Percentiles rank a stretch among this genome's conserved stretches.
Evolutionary conservation across 2,329 filamentous ascomycete genomes (phyloP).

Genomic region (Colletotrichum sp.): DNA sequence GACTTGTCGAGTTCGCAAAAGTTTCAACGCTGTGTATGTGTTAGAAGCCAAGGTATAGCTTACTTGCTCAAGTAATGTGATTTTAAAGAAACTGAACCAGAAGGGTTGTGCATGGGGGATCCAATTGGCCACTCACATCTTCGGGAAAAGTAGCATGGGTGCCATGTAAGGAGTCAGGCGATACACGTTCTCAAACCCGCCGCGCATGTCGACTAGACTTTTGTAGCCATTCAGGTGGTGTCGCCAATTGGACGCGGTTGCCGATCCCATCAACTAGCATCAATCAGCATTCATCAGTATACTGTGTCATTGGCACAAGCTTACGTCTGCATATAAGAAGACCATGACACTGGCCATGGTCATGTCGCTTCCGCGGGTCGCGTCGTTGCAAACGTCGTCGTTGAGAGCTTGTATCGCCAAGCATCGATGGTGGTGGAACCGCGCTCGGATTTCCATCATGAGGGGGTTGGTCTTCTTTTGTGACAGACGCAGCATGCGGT

Average conservation of each 20-base stretch:
- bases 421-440: conserved; percentile 34
- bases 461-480: conserved; percentile 6
- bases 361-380: conserved; percentile 8
- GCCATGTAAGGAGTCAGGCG: not conserved
- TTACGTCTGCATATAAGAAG: conserved; percentile 8
- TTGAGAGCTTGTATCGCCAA: conserved; percentile 34
- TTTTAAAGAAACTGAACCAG: fast-evolving
- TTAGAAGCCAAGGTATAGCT: not conserved
- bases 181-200: not conserved
- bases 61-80: not conserved
- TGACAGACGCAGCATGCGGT: conserved; percentile 32
- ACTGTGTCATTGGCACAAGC: too few relatives aligned
- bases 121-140: not conserved
- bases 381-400: conserved; percentile 25
- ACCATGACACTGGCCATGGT: conserved; percentile 4
- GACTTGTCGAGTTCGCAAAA: conserved; percentile 40
- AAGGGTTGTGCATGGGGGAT: not conserved
- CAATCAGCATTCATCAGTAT: too few relatives aligned
- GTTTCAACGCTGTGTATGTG: conserved; percentile 30
- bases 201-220: conserved; percentile 11
- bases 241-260: conserved; percentile 36
- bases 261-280: conserved; percentile 26
- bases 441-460: conserved; percentile 24
- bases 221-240: conserved; percentile 32
- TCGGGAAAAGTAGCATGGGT: not conserved